Conservation (phyloP, 2,329 filamentous ascomycete genomes). For the Dactylonectria estremocensis region DNA sequence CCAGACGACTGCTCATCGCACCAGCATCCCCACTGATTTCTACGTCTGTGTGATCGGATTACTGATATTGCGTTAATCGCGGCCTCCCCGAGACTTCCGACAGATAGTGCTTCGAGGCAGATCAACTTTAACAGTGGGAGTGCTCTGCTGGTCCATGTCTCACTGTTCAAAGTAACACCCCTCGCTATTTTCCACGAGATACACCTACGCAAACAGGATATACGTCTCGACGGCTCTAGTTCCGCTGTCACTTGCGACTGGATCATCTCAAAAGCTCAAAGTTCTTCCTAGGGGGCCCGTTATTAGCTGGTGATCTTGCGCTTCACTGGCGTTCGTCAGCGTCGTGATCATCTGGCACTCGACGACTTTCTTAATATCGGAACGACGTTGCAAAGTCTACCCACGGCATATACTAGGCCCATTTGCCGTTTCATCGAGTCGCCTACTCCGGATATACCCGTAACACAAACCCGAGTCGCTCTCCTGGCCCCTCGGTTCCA, state of each 20-base stretch:
- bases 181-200: constrained; percentile 5
- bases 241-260: constrained; percentile 12
- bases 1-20: background rate
- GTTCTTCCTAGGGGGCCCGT: background rate
- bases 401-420: constrained; percentile 43
- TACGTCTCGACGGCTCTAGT: constrained; percentile 8
- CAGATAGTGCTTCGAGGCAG: constrained; percentile 1
- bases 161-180: constrained; percentile 15
- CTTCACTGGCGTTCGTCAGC: background rate
- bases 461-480: constrained; percentile 1
- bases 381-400: constrained; percentile 22
- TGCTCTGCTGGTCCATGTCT: constrained; percentile 27
- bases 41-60: background rate
- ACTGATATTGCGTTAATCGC: constrained; percentile 11
- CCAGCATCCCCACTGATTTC: background rate
- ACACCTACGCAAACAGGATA: constrained; percentile 11
- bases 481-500: background rate
- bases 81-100: constrained; percentile 27
- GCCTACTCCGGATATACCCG: no score
- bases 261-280: constrained; percentile 15
- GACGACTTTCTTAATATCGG: background rate
- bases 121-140: constrained; percentile 5
- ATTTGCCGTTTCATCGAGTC: constrained; percentile 12
- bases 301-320: background rate
- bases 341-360: background rate